These are phyloP conservation scores for peach (Prunus persica) DNA, from an alignment of 306 rosid species.

Conservation along the genomic window Prunus_persica_NCBIv2 NC_034015.1:21467001-21467500, in stretches of 20 bases:
- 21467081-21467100: conserved; percentile 5
- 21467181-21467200: not conserved
- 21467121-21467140: not conserved
- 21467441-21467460: conserved; percentile 29
- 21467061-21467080: not conserved
- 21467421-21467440: conserved; percentile 18
- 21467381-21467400: not conserved
- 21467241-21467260: too few species aligned
- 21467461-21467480: conserved; percentile 18
- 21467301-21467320: not conserved
- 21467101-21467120: conserved; percentile 8
- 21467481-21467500: too few species aligned
- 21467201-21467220: too few species aligned
- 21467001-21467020: conserved; percentile 17
- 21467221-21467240: too few species aligned
- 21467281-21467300: not conserved
- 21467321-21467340: not conserved
- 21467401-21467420: conserved; percentile 2
- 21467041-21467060: conserved; percentile 12
- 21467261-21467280: too few species aligned
- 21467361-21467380: conserved; percentile 12
- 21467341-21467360: not conserved
- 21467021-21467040: conserved; percentile 5
- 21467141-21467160: too few species aligned
- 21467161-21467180: too few species aligned